Evolutionary conservation across 306 rosid genomes (phyloP), one percentile per base, ranked within the genome.

Genomic region (Astragalus membranaceus): DNA sequence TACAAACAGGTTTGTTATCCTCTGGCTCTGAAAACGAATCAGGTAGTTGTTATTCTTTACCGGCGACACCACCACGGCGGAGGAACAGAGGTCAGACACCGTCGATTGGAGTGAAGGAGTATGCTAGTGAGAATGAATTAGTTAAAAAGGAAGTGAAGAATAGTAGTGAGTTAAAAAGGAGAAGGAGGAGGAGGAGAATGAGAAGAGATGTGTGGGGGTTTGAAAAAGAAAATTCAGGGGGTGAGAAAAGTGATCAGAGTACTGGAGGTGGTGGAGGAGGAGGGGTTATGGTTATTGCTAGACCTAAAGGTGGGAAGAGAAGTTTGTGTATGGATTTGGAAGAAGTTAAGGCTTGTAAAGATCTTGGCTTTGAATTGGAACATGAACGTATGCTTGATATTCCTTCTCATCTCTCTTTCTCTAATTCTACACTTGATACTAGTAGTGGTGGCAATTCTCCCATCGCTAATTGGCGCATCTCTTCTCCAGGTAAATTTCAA

Each of bases 281-380:
- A 48, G 88, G 88, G 37, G 65, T 84, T 59, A 77, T 78, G 83
- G 64, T 92, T 58, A 79, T 89, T 67, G 82, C 94, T 0, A 84
- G 88, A 80, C 92, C 98, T 0, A 92, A 81, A 77, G 96, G 98
- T 36, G 96, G 95, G n/a, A 81, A 64, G 0, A 83, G 95, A 41
- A 37, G 88, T 2, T 64, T 92, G 23, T 81, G 92, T 11, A 87
- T 89, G 98, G 96, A 85, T 56, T 53, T 85, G 85, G 96, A 87
- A 6, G 98, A 92, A 87, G 91, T 92, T 4, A 92, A 84, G 72
- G 98, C 98, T 74, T 92, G 98, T 50, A 83, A 85, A 68, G 98
- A 92, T 61, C 92, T 92, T 54, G 98, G 98, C 2, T 89, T 89
- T 75, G 95, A 92, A 82, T 76, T 91, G 78, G 95, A 91, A 35